Base-by-base conservation (phyloP, 1,139 yeast species). In the Debaryomycetaceae sp. region DNA sequence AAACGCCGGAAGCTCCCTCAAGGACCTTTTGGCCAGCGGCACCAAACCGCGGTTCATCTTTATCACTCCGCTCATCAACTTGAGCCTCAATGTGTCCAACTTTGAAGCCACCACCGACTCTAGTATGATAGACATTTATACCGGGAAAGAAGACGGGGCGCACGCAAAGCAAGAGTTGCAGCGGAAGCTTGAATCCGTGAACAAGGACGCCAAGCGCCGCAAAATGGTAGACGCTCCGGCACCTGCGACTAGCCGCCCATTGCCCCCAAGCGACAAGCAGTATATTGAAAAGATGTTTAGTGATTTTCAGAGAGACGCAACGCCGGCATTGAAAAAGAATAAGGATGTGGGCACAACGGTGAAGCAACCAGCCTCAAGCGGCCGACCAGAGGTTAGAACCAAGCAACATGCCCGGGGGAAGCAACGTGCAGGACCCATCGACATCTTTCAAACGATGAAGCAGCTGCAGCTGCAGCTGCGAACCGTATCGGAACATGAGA, bases 61-160 rank as follows among this genome's bases (percentile, higher is more conserved):
- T 45, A 54, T 77, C 4, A 44, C 68, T 31, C 77, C 80, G 0
- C 45, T 76, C 24, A 51, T 58, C 2, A 64, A 66, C 33, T 50
- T 76, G 36, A 67, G 71, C 13, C 49, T 78, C 33, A 58, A 64
- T 0, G 53, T 77, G 2, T 60, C 77, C 2, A 71, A 69, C 32
- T 73, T 80, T 44, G 70, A 63, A 14, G 56, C 58, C 7, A 39
- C 64, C 0, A 55, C 56, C 22, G 58, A 53, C 11, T 51, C 57
- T 7, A 60, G 57, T 32, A 58, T 73, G 4, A 63, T 76, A 6
- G 71, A 74, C 32, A 57, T 64, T n/a, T 69, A 72, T 50, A 54
- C 71, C 4, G 42, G 35, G 15, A 37, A 27, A 13, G 31, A 40
- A 18, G 28, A 25, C 4, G 27, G 15, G 13, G 27, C 33, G 13